These are phyloP conservation scores for Triticum aestivum DNA, from an alignment of 176 grass and related monocot species.

Conservation along the genomic window DNA sequence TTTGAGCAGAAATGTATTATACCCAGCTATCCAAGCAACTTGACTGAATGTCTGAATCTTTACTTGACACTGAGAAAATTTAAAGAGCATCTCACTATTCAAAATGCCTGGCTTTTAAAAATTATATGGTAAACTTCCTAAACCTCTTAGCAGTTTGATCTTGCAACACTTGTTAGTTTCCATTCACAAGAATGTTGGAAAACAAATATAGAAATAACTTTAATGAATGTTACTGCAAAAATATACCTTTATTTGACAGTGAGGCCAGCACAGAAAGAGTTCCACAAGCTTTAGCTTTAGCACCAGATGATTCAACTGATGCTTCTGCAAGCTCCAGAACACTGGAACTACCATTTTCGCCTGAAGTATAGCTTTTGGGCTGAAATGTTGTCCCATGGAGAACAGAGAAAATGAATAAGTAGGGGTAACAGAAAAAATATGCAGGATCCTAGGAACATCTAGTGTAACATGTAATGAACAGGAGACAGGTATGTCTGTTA, in stretches of 20 bases:
- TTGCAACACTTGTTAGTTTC: not conserved
- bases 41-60: not conserved
- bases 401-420: conserved; percentile 27
- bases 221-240: not conserved
- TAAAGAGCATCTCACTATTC: not conserved
- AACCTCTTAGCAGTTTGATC: not conserved
- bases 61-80: not conserved
- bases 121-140: not conserved
- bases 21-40: not conserved
- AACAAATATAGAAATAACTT: not conserved
- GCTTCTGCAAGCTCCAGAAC: conserved; percentile 73
- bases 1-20: not conserved
- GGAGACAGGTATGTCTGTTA: not conserved
- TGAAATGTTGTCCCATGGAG: conserved; percentile 31
- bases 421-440: not conserved
- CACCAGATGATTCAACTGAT: conserved; percentile 78
- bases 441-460: not conserved
- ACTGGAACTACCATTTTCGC: conserved; percentile 20
- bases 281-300: conserved; percentile 93
- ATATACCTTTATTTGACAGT: conserved; percentile 71
- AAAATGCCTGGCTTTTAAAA: not conserved
- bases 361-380: conserved; percentile 39
- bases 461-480: not conserved
- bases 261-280: conserved; percentile 60
- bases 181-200: not conserved